Conservation (phyloP, 2,329 filamentous ascomycete genomes). For the Colletotrichum cereale region DNA sequence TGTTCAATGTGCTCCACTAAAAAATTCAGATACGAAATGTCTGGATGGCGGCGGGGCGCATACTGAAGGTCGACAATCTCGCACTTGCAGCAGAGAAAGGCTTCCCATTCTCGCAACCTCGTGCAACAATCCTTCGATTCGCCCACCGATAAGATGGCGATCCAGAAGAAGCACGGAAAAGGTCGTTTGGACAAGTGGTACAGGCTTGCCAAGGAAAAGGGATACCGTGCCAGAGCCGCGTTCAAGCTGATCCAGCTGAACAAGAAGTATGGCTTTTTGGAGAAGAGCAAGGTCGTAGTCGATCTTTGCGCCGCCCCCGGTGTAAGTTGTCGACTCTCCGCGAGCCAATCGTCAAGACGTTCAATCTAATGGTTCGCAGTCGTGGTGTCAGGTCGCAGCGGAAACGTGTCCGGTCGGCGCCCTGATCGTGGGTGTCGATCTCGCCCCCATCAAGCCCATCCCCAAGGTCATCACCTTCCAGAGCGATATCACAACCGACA, state of each 20-base stretch:
- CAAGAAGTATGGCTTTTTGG: conserved; percentile 98
- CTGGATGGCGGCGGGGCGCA: conserved; percentile 24
- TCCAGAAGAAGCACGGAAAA: conserved; percentile 99
- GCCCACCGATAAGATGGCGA: conserved; percentile 75
- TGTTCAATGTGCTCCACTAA: not conserved
- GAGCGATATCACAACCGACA: conserved; percentile 97
- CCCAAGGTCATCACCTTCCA: conserved; percentile 95
- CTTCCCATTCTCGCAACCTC: not conserved
- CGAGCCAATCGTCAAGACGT: conserved; percentile 2
- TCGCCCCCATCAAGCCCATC: conserved; percentile 95
- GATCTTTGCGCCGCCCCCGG: conserved; percentile 98
- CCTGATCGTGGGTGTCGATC: conserved; percentile 94
- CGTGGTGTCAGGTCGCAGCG: conserved; percentile 96
- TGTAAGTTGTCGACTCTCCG: conserved; percentile 63
- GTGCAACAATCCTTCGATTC: conserved; percentile 16
- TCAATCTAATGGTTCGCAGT: conserved; percentile 58
- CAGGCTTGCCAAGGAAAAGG: conserved; percentile 97
- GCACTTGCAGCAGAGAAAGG: conserved; percentile 28
- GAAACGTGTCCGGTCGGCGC: conserved; percentile 93
- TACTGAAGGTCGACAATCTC: conserved; percentile 13
- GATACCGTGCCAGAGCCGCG: conserved; percentile 93
- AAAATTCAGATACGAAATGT: conserved; percentile 38
- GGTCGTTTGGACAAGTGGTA: conserved; percentile 99
- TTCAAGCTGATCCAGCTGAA: conserved; percentile 99
- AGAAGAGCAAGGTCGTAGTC: conserved; percentile 94